These are phyloP conservation scores for Wickerhamomyces sydowiorum DNA, from an alignment of 805 yeast genomes.

Conservation along the genomic window DNA sequence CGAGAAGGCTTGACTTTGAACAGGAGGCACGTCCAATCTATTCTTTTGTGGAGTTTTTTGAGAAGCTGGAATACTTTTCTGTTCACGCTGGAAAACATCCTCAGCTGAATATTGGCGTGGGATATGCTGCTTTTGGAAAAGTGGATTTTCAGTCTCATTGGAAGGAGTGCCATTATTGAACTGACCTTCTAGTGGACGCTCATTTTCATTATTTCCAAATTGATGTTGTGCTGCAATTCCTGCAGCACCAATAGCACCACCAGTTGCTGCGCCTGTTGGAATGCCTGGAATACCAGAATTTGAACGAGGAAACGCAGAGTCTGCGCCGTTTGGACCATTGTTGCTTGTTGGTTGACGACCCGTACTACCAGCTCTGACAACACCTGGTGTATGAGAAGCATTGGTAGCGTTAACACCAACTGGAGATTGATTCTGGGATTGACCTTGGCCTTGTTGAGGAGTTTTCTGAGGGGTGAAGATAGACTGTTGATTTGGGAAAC, in stretches of 20 bases:
- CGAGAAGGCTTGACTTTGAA: conserved; percentile 2
- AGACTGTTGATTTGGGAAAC: conserved; percentile 15
- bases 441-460: conserved; percentile 6
- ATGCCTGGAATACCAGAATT: neutral
- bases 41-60: neutral
- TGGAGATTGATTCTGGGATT: neutral
- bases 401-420: neutral
- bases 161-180: no score
- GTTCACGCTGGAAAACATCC: conserved; percentile 18
- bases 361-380: conserved; percentile 2
- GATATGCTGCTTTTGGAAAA: neutral
- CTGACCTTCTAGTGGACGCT: no score
- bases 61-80: neutral
- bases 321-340: neutral
- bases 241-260: neutral
- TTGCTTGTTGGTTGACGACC: neutral
- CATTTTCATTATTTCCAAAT: no score
- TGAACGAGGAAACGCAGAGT: neutral
- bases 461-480: conserved; percentile 24
- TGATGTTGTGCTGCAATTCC: no score
- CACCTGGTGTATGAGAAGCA: conserved; percentile 1
- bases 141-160: neutral
- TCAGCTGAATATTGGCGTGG: conserved; percentile 13
- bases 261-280: neutral
- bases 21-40: neutral